These are phyloP conservation scores for Phaeosphaeriaceae sp. DNA, from an alignment of 2,329 filamentous ascomycete species.

Conservation along the genomic window DNA sequence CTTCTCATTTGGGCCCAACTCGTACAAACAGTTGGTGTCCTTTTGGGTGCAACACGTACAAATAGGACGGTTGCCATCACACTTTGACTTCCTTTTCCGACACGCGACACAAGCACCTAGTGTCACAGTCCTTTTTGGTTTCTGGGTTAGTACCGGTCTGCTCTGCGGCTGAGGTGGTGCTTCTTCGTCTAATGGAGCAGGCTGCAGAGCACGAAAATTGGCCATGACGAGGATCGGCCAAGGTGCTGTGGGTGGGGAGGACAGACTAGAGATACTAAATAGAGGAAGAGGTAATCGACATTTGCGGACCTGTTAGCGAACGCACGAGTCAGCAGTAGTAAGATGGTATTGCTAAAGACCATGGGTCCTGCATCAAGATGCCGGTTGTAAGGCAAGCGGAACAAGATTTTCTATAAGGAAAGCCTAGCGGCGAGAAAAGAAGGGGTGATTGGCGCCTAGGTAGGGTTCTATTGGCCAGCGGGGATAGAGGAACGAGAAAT, in stretches of 20 bases:
- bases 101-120: slow-evolving; percentile 45
- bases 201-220: slow-evolving; percentile 40
- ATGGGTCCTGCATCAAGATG: slow-evolving; percentile 2
- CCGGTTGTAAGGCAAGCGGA: slow-evolving; percentile 1
- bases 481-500: too few species aligned
- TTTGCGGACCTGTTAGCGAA: background rate
- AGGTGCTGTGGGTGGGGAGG: background rate
- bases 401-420: slow-evolving; percentile 34
- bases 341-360: background rate
- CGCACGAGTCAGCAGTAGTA: slow-evolving; percentile 16
- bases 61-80: slow-evolving; percentile 38
- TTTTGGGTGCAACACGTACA: slow-evolving; percentile 43
- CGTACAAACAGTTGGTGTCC: slow-evolving; percentile 40
- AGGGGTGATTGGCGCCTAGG: slow-evolving; percentile 7
- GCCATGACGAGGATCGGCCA: slow-evolving; percentile 25
- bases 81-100: slow-evolving; percentile 44
- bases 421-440: slow-evolving; percentile 17
- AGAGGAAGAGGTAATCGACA: background rate
- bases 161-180: slow-evolving; percentile 27
- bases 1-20: slow-evolving; percentile 44
- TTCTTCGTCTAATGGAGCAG: slow-evolving; percentile 40
- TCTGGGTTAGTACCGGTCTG: slow-evolving; percentile 31
- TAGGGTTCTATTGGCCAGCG: background rate
- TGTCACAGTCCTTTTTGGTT: slow-evolving; percentile 44
- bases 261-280: slow-evolving; percentile 2